Base-by-base conservation (phyloP, 345 rosid genomes). In the Arabidopsis arenosa region DNA sequence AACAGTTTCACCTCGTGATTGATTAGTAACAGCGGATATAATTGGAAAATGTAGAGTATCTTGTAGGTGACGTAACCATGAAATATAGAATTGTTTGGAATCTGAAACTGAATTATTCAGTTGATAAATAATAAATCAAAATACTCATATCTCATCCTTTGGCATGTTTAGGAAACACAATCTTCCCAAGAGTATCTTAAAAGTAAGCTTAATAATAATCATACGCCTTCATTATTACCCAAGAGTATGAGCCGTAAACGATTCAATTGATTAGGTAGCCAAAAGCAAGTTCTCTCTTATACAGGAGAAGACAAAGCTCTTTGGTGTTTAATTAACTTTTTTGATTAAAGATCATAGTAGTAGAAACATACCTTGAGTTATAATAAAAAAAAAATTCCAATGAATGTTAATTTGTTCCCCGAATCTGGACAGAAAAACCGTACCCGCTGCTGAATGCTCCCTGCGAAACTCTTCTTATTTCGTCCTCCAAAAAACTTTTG, bases 81-180 rank as follows among this genome's bases (percentile, higher is more conserved):
- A 63, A 76, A 52, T 76, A 68, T 68, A 33, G 3, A 60, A 75
- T 21, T 75, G 1, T 39, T 13, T 75, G 68, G 74, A 75, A 67
- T 68, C 79, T 60, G 2, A 67, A 68, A 59, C 55, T 59, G 62
- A 75, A 68, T 30, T 21, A 67, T 68, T 69, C 70, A 60, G 69
- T 21, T 52, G 63, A 68, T 21, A 18, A 30, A 75, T 28, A 30
- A 60, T 68, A 35, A 59, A 59, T 51, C 33, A 59, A 9, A 23
- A 68, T 51, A 18, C 59, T 62, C 57, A 76, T 26, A 52, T 41
- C 18, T 68, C 70, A 76, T 70, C 80, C 75, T 70, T 70, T 76
- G 75, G 75, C 70, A 69, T 47, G 58, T 62, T 69, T 76, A 23
- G 26, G 26, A 23, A 23, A 23, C 26, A 23, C 26, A 23, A 23